These are phyloP conservation scores for Xylaria nigripes DNA, from an alignment of 495 filamentous ascomycete species.

Conservation along the genomic window DNA sequence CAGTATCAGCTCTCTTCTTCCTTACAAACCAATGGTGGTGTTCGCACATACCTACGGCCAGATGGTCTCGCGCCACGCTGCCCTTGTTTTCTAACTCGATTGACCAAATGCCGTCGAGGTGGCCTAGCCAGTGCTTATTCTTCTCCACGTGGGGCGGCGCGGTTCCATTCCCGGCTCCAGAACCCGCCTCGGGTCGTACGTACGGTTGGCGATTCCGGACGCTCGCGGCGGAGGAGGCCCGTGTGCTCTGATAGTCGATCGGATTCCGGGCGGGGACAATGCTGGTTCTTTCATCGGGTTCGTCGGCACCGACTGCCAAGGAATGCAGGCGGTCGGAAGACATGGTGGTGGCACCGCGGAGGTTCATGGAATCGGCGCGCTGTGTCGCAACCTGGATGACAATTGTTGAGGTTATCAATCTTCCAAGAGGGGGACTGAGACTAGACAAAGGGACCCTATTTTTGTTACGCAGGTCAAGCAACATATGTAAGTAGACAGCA, in stretches of 20 bases:
- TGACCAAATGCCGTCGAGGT: conserved; percentile 63
- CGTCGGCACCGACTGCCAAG: conserved; percentile 18
- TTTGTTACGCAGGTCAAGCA: neutral
- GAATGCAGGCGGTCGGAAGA: conserved; percentile 12
- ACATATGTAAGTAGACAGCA: neutral
- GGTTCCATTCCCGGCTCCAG: conserved; percentile 4
- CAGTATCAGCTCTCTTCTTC: conserved; percentile 11
- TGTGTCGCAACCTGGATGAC: conserved; percentile 18
- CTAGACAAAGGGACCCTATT: too few species aligned
- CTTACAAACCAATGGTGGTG: neutral
- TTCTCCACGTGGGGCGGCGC: conserved; percentile 6
- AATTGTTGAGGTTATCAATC: conserved; percentile 3
- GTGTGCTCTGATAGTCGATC: conserved; percentile 32
- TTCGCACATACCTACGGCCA: conserved; percentile 70
- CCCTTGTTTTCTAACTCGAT: conserved; percentile 96
- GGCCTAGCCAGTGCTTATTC: conserved; percentile 27
- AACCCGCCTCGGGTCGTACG: conserved; percentile 7
- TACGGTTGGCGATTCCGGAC: conserved; percentile 15
- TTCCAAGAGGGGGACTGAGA: neutral
- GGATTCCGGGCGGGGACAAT: conserved; percentile 23
- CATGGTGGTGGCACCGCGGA: conserved; percentile 14
- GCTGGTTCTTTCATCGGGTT: conserved; percentile 23
- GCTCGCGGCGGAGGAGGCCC: conserved; percentile 14
- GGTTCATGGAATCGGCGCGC: conserved; percentile 22
- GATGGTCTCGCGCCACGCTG: conserved; percentile 87